Evolutionary conservation across 495 filamentous ascomycete species (phyloP).

Genomic region (Pyrenula massariospora): DNA sequence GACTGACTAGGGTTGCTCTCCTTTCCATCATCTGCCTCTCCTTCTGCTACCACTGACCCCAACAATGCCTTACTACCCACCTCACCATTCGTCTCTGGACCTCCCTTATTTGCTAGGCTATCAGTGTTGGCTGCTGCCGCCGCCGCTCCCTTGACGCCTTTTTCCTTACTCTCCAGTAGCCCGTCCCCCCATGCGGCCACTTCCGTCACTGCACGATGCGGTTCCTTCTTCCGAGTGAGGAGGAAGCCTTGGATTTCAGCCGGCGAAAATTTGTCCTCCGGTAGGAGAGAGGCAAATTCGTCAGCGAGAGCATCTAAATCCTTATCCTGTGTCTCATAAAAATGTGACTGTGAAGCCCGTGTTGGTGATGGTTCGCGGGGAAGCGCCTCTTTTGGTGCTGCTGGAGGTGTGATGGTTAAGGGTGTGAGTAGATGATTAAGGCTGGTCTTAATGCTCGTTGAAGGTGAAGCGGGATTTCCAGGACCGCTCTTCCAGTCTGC

Average conservation of each 20-base stretch:
- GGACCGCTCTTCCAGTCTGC: not conserved
- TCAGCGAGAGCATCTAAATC: constrained; percentile 29
- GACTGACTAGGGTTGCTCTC: not conserved
- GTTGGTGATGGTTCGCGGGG: not conserved
- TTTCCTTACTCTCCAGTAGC: not conserved
- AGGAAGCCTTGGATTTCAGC: constrained; percentile 59
- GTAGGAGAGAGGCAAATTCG: constrained; percentile 38
- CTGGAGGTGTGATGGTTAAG: not conserved
- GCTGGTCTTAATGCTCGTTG: not conserved
- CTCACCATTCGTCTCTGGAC: not conserved
- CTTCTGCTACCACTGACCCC: not conserved
- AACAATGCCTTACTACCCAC: not conserved
- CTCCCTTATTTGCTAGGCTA: not conserved
- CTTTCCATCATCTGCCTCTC: not conserved
- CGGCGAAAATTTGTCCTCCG: constrained; percentile 41
- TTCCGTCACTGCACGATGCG: constrained; percentile 42
- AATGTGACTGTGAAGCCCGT: not conserved
- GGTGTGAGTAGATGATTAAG: not conserved
- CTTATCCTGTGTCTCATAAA: not conserved
- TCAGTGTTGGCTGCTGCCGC: not conserved
- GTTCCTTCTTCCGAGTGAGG: constrained; percentile 41
- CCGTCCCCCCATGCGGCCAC: constrained; percentile 34
- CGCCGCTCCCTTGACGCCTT: not conserved
- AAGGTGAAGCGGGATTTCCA: not conserved
- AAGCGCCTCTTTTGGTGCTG: not conserved